Base-by-base conservation (phyloP, 2,329 filamentous ascomycete species). In the Botryosphaeria dothidea region DNA sequence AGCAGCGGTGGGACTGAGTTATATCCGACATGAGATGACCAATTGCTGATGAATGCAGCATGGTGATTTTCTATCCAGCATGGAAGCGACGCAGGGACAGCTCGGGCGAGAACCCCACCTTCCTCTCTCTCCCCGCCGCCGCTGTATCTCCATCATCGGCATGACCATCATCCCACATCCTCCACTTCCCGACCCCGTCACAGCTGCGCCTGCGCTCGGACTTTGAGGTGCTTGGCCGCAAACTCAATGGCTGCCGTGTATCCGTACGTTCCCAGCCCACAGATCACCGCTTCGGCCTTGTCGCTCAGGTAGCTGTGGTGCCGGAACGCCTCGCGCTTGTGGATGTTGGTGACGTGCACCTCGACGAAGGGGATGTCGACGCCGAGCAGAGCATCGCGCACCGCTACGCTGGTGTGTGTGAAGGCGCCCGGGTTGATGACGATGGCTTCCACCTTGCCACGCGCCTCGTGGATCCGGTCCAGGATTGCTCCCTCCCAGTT, bases 401-500 rank as follows among this genome's bases (percentile, higher is more conserved):
- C 82, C 0, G 88, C 90, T 1, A 93, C 88, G 71, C 86, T 90
- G 0, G 90, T 92, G 76, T 94, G 91, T 1, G 91, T 93, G 70
- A 88, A 88, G 0, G 85, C 91, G 2, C 87, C 91, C 0, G 90
- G 87, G 78, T 93, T 93, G 80, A 93, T 92, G 71, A 93, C 80
- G 69, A 91, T 85, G 67, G 84, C 89, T 67, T 91, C 88, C 21
- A 86, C 79, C 1, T 80, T 79, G 27, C 77, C 80, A 1, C 87
- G 83, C 0, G 89, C 89, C 19, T 82, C 83, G 63, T 93, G 91
- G 68, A 94, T 90, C 67, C 88, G 85, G 78, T 92, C 90, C 66
- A 92, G 81, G 67, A 92, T 85, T 31, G 85, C 86, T 63, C 91
- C 91, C 77, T 94, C 91, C 74, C 91, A 88, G 79, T 93, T 94